Base-by-base conservation (phyloP, 768 basidiomycete species). In the Austroboletus eburneus region DNA sequence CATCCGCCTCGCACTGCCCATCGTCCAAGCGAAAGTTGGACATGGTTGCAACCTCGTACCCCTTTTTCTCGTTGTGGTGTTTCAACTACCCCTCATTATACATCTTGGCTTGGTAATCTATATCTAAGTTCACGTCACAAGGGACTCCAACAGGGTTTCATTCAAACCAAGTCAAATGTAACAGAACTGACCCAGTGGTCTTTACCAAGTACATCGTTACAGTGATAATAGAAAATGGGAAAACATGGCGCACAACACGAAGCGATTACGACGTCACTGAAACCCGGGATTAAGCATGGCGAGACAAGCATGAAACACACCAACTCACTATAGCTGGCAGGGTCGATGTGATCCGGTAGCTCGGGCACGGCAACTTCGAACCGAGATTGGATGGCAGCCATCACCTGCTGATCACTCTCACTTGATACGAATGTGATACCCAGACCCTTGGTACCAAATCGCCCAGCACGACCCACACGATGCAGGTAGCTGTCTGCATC, bases 401-500 rank as follows among this genome's bases (percentile, higher is more conserved):
- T 89, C 49, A 99, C 94, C 68, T 91, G 88, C 64, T 89, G 83
- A 62, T 99, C 96, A 51, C 76, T 81, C 43, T 97, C 94, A 17
- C 86, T 89, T 4, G 95, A 83, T 34, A 97, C 90, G 62, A 95
- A 99, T 1, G 94, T 97, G 66, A 98, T 90, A 16, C 95, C 94
- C 36, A 99, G 85, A 78, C 96, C 96, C 70, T 98, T 98, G 27
- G 96, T 99, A 55, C 96, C 96, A 69, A 99, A 99, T 52, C 96
- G 91, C 56, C 96, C 96, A 55, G 96, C 96, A 74, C 96, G 95
- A 55, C 92, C 96, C 49, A 99, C 96, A 69, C 96, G 88, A 68
- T 99, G 96, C 37, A 99, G 79, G 67, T 99, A 99, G 52, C 90
- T 94, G 71, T 99, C 96, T 18, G 96, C 95, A 59, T 99, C 96